Conservation (phyloP, 208 protist genomes). For the Trypanosoma caninum region DNA sequence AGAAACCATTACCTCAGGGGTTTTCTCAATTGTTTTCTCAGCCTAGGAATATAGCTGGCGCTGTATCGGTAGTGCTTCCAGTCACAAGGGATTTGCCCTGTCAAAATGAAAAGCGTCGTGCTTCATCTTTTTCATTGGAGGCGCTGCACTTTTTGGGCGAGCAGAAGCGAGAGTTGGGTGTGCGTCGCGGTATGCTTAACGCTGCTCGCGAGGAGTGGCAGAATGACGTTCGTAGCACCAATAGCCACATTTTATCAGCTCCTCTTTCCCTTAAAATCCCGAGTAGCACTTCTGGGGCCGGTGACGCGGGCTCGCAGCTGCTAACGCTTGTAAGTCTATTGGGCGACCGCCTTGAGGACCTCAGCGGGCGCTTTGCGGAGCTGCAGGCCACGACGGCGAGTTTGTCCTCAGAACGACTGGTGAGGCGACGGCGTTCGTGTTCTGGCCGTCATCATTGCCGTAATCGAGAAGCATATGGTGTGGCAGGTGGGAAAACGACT, state of each 20-base stretch:
- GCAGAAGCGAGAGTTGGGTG: slow-evolving; percentile 13
- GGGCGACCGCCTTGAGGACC: slow-evolving; percentile 28
- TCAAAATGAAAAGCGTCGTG: not conserved
- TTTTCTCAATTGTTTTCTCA: no score
- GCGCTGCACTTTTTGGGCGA: slow-evolving; percentile 31
- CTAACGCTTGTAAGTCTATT: slow-evolving; percentile 20
- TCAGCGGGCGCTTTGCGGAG: slow-evolving; percentile 17
- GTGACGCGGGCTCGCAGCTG: slow-evolving; percentile 14
- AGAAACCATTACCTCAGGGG: slow-evolving; percentile 1
- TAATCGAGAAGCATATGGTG: no score
- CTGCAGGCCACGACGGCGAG: not conserved
- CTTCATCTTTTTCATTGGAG: slow-evolving; percentile 21
- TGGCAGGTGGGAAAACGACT: no score
- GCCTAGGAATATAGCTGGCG: no score
- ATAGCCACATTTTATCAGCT: not conserved
- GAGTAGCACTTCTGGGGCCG: not conserved
- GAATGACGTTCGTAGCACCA: slow-evolving; percentile 9
- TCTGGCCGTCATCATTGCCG: not conserved
- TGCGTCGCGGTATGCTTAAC: slow-evolving; percentile 21
- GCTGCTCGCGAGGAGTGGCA: slow-evolving; percentile 36
- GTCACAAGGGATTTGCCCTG: no score
- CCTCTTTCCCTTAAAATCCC: not conserved
- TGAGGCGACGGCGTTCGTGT: not conserved
- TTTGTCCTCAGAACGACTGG: not conserved
- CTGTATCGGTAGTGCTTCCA: no score